Evolutionary conservation across 2,329 filamentous ascomycete species (phyloP), one percentile per base, ranked within the genome.

Genomic region (Aureobasidium sp.): DNA sequence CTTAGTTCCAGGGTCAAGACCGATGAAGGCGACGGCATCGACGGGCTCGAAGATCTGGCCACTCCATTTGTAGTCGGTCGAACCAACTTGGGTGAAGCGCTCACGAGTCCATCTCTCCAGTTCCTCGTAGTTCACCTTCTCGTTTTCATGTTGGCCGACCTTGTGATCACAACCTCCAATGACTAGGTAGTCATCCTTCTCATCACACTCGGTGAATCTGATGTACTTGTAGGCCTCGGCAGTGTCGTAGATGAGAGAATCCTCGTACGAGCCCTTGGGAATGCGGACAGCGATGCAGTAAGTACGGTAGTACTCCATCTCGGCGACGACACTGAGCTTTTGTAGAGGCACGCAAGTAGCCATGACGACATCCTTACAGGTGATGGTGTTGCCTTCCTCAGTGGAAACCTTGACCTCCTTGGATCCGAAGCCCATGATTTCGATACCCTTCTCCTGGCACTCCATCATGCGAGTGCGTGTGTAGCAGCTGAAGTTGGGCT

Each of bases 141-240:
- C 67, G 1, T 78, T 72, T 2, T 76, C 71, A 47, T 79, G 76
- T 64, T 83, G 80, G 0, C 82, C 81, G n/a, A 84, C 81, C 67
- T 82, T 81, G 73, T 85, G 82, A 66, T 84, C 82, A 55, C 79
- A 78, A 1, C 82, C 82, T 7, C 82, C 82, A 6, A 84, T 75
- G 5, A 85, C 72, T 53, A 85, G 67, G 68, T 83, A 84, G 65
- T 84, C 81, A 47, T 82, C 70, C 60, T 78, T 70, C 0, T 79
- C 76, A 60, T 84, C 81, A 66, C 81, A 83, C 0, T 69, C 72
- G 0, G 81, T 83, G 11, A 84, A 68, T 1, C 81, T 78, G 2
- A 81, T 70, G 64, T 85, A 85, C 66, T 82, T 81, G 75, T 85
- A 84, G 29, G 68, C 71, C 29, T 83, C 81, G 1, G 78, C 80